Conservation (phyloP, 495 filamentous ascomycete species). For the Glarea lozoyensis region DNA sequence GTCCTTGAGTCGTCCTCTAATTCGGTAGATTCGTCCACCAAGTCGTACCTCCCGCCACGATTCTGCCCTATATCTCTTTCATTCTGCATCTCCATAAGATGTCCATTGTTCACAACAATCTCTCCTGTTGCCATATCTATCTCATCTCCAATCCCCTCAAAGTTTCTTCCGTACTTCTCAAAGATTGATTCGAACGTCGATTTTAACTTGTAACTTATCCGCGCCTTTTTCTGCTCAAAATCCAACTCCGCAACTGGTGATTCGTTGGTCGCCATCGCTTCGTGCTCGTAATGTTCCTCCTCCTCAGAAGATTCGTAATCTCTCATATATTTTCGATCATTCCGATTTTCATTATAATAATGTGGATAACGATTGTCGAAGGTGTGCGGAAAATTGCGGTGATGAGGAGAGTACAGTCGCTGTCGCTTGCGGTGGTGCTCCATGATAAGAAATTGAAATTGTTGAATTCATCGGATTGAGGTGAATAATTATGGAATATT, state of each 20-base stretch:
- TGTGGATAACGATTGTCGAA: conserved; percentile 8
- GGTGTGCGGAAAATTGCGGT: conserved; percentile 6
- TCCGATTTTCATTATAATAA: conserved; percentile 5
- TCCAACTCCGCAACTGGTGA: conserved; percentile 39
- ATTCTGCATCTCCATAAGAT: conserved; percentile 50
- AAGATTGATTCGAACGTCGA: conserved; percentile 80
- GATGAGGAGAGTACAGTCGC: conserved; percentile 32
- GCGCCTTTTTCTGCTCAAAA: conserved; percentile 43
- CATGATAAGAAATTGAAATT: too few relatives aligned
- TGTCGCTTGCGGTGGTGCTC: conserved; percentile 50
- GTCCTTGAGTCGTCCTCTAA: not conserved
- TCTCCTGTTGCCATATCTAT: conserved; percentile 69
- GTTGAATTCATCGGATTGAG: too few relatives aligned
- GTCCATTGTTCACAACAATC: conserved; percentile 82
- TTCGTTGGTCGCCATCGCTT: conserved; percentile 34
- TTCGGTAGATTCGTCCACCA: conserved; percentile 6
- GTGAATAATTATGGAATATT: too few relatives aligned
- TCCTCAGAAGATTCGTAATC: conserved; percentile 24
- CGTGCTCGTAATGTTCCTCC: conserved; percentile 26
- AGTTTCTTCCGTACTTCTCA: conserved; percentile 76
- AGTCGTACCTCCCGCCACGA: conserved; percentile 5
- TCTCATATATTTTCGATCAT: too few relatives aligned
- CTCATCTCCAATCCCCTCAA: conserved; percentile 71
- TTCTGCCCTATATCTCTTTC: conserved; percentile 37
- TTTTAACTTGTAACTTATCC: conserved; percentile 61